phyloP scores from a whole-genome alignment of 2,329 filamentous ascomycete species.

The Colletotrichum australisinense region DNA sequence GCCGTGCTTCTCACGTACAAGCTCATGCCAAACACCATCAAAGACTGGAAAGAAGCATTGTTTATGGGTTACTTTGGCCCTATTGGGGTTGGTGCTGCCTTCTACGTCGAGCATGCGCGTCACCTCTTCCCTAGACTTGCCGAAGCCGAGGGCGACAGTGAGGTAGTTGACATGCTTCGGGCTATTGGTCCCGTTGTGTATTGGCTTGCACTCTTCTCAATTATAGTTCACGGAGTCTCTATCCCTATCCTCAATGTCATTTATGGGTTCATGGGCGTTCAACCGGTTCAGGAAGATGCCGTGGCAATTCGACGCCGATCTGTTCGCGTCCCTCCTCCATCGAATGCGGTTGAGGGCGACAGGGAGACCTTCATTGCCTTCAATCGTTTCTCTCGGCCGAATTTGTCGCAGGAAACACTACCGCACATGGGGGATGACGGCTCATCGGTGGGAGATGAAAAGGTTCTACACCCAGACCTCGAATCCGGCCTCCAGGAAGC shows the following conservation, averaged over 20 bases:
- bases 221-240: slow-evolving; percentile 59
- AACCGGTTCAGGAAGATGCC: slow-evolving; percentile 56
- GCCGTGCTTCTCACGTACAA: slow-evolving; percentile 65
- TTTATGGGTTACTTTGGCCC: slow-evolving; percentile 80
- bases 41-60: slow-evolving; percentile 67
- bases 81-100: slow-evolving; percentile 81
- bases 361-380: slow-evolving; percentile 55
- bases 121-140: slow-evolving; percentile 52
- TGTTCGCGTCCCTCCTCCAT: slow-evolving; percentile 48
- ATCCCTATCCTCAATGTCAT: slow-evolving; percentile 55
- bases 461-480: slow-evolving; percentile 14
- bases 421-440: slow-evolving; percentile 1
- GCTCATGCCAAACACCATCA: slow-evolving; percentile 62
- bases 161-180: slow-evolving; percentile 47
- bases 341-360: slow-evolving; percentile 53
- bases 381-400: slow-evolving; percentile 59
- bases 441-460: slow-evolving; percentile 11
- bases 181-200: slow-evolving; percentile 54
- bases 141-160: slow-evolving; percentile 46
- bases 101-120: slow-evolving; percentile 70
- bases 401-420: slow-evolving; percentile 14
- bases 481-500: slow-evolving; percentile 15
- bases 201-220: slow-evolving; percentile 54
- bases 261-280: slow-evolving; percentile 51
- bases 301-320: slow-evolving; percentile 51